These are phyloP conservation scores for Phytophthora sansomeana DNA, from an alignment of 352 stramenopile species.

Conservation along the genomic window DNA sequence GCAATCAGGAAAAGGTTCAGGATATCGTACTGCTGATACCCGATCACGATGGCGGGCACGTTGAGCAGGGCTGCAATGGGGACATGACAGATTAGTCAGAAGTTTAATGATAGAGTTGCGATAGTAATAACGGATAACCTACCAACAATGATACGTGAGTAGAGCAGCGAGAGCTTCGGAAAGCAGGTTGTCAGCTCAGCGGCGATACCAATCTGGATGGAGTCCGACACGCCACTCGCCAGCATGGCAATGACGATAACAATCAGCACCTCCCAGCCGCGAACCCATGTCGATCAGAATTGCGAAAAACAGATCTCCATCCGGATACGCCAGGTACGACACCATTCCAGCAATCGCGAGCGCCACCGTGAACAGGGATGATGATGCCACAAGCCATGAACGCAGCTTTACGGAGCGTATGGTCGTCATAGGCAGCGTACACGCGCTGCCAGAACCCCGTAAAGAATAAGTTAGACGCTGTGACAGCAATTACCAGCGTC, in stretches of 20 bases:
- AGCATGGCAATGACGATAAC: slow-evolving; percentile 68
- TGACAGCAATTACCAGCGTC: slow-evolving; percentile 67
- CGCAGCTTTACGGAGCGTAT: slow-evolving; percentile 48
- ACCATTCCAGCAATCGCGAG: slow-evolving; percentile 70
- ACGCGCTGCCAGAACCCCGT: slow-evolving; percentile 80
- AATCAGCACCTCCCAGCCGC: slow-evolving; percentile 65
- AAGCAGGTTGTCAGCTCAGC: slow-evolving; percentile 75
- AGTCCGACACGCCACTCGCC: slow-evolving; percentile 60
- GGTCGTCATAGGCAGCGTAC: slow-evolving; percentile 56
- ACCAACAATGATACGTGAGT: neutral
- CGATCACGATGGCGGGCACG: too few relatives aligned
- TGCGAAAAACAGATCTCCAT: slow-evolving; percentile 65
- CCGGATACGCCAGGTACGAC: slow-evolving; percentile 58
- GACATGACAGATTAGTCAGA: neutral
- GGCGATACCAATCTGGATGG: slow-evolving; percentile 75
- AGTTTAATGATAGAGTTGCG: slow-evolving; percentile 23
- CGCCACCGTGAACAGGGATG: slow-evolving; percentile 67
- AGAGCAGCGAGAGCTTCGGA: slow-evolving; percentile 49
- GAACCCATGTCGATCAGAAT: slow-evolving; percentile 70
- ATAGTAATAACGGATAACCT: slow-evolving; percentile 37
- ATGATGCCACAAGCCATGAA: slow-evolving; percentile 50
- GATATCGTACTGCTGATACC: too few relatives aligned
- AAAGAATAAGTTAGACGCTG: slow-evolving; percentile 71
- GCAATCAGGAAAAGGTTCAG: too few relatives aligned
- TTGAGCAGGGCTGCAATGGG: neutral